phyloP scores from a whole-genome alignment of 805 yeast species.

The Metschnikowia kofuensis region DNA sequence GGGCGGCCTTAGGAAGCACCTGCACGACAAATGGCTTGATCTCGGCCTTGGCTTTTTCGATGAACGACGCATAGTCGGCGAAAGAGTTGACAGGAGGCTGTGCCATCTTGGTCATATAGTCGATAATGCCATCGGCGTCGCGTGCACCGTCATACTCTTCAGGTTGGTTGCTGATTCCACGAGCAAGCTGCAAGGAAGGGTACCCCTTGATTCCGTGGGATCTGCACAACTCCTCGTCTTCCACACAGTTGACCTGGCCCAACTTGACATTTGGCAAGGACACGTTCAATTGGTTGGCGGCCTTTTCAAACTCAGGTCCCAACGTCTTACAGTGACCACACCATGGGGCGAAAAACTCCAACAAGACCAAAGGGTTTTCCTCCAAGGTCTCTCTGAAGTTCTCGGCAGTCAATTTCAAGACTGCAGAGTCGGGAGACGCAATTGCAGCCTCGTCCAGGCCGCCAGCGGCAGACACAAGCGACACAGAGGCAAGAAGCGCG shows the following conservation, averaged over 20 bases:
- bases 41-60: constrained; percentile 45
- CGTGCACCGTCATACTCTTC: constrained; percentile 84
- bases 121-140: constrained; percentile 70
- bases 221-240: constrained; percentile 67
- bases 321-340: constrained; percentile 93
- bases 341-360: constrained; percentile 96
- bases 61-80: constrained; percentile 49
- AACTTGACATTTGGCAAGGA: constrained; percentile 57
- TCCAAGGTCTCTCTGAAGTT: constrained; percentile 64
- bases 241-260: constrained; percentile 86
- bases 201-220: constrained; percentile 72
- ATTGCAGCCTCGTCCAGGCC: constrained; percentile 58
- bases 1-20: constrained; percentile 34
- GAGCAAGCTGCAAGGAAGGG: constrained; percentile 79
- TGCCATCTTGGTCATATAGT: constrained; percentile 77
- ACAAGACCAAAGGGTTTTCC: constrained; percentile 73
- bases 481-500: constrained; percentile 33
- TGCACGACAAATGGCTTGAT: constrained; percentile 59
- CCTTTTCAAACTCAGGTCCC: constrained; percentile 76
- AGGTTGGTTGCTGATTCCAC: constrained; percentile 43
- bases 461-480: constrained; percentile 33
- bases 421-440: constrained; percentile 84
- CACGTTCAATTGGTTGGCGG: constrained; percentile 61
- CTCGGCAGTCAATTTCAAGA: constrained; percentile 69
- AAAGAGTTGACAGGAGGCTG: constrained; percentile 59